Conservation (phyloP, 75 land plant genomes). For the Cupressus sempervirens region DNA sequence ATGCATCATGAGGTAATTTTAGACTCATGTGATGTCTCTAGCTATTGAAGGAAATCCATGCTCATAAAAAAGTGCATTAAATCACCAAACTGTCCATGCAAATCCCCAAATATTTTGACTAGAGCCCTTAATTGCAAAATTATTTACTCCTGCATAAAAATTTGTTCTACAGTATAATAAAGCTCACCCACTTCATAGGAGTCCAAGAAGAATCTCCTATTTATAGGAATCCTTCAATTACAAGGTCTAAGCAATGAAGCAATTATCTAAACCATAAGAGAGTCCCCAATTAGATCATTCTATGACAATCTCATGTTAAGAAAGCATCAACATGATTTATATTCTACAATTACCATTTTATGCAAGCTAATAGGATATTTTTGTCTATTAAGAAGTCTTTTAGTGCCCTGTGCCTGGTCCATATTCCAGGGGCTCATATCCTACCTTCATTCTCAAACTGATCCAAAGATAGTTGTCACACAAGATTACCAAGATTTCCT, state of each 20-base stretch:
- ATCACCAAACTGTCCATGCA: too few species aligned
- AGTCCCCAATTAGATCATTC: neutral
- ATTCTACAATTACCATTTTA: constrained; percentile 47
- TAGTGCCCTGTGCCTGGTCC: constrained; percentile 52
- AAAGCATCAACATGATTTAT: neutral
- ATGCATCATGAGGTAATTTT: neutral
- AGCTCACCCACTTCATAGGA: constrained; percentile 82
- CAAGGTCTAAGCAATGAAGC: constrained; percentile 65
- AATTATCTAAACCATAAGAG: constrained; percentile 52
- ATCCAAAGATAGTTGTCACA: too few species aligned
- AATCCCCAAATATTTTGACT: constrained; percentile 88
- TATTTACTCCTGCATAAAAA: constrained; percentile 73
- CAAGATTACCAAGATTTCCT: too few species aligned
- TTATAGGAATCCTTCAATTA: constrained; percentile 70
- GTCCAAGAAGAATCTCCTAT: constrained; percentile 72
- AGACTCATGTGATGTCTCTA: constrained; percentile 84
- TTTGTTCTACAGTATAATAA: constrained; percentile 81
- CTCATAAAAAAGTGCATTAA: too few species aligned
- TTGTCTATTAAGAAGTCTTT: constrained; percentile 52
- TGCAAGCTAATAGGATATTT: constrained; percentile 74
- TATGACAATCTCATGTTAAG: neutral
- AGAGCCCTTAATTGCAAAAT: constrained; percentile 83
- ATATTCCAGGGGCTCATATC: constrained; percentile 50
- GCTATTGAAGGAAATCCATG: too few species aligned
- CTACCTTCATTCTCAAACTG: constrained; percentile 89